Evolutionary conservation across 495 filamentous ascomycete species (phyloP).

Genomic region (Aspergillus haitiensis): DNA sequence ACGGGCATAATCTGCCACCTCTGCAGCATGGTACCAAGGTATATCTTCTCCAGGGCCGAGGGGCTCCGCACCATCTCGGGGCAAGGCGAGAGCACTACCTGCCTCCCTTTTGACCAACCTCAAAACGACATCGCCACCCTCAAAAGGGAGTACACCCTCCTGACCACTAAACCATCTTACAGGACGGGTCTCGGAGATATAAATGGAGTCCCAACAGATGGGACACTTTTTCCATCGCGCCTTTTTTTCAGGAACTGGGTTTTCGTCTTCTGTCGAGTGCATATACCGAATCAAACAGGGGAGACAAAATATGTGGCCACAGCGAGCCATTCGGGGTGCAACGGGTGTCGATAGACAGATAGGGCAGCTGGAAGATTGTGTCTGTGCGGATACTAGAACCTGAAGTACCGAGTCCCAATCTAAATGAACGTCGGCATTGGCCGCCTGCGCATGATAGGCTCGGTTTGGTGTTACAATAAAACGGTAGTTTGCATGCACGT

Average conservation of each 20-base stretch:
- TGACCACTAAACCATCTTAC: constrained; percentile 91
- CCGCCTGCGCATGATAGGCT: constrained; percentile 75
- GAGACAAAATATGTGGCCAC: constrained; percentile 95
- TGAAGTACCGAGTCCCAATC: constrained; percentile 91
- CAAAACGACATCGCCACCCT: constrained; percentile 86
- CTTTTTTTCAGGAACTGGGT: constrained; percentile 62
- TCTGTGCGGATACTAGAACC: constrained; percentile 84
- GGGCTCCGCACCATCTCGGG: constrained; percentile 75
- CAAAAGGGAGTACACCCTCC: constrained; percentile 72
- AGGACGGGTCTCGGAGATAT: constrained; percentile 81
- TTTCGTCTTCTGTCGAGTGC: constrained; percentile 74
- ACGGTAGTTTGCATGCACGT: constrained; percentile 95
- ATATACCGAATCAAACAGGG: constrained; percentile 94
- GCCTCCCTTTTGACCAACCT: constrained; percentile 76
- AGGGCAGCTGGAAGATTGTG: constrained; percentile 83
- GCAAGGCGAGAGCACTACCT: constrained; percentile 81
- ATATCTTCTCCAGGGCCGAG: constrained; percentile 68
- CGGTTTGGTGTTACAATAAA: constrained; percentile 87
- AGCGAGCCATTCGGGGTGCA: constrained; percentile 95
- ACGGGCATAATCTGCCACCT: constrained; percentile 90
- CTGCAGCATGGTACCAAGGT: constrained; percentile 92
- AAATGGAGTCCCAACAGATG: constrained; percentile 90
- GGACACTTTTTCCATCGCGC: constrained; percentile 93
- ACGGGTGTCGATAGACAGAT: constrained; percentile 91
- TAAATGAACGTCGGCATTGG: constrained; percentile 85